Conservation (phyloP, 768 basidiomycete species). For the Leucosporidium yakuticum region DNA sequence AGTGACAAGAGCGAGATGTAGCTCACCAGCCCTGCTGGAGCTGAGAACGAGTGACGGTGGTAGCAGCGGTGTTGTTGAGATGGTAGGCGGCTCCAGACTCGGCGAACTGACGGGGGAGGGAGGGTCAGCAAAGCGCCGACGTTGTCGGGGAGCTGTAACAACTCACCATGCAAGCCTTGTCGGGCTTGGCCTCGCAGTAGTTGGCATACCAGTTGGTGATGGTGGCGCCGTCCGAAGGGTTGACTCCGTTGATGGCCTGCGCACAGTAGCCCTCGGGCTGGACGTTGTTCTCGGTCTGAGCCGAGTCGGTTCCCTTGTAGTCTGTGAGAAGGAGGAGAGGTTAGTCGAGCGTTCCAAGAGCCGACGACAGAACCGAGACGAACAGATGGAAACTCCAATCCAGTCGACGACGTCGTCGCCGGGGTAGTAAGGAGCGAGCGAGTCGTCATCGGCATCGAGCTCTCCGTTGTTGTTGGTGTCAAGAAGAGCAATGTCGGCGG, state of each 20-base stretch:
- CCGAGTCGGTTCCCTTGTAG: conserved; percentile 34
- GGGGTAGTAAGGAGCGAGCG: conserved; percentile 39
- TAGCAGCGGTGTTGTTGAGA: conserved; percentile 20
- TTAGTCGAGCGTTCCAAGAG: not conserved
- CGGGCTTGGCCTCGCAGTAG: conserved; percentile 34
- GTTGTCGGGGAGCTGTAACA: not conserved
- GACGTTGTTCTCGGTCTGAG: conserved; percentile 23
- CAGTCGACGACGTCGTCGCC: conserved; percentile 40
- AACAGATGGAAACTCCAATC: conserved; percentile 39
- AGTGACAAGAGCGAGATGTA: not conserved
- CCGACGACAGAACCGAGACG: not conserved
- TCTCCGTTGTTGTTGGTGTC: conserved; percentile 38
- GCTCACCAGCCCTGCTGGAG: conserved; percentile 36
- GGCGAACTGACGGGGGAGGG: conserved; percentile 21
- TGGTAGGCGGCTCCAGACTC: conserved; percentile 40
- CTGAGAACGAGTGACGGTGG: conserved; percentile 3
- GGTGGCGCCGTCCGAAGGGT: conserved; percentile 6
- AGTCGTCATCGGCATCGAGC: conserved; percentile 35
- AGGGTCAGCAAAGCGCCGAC: not conserved
- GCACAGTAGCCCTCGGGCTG: conserved; percentile 34
- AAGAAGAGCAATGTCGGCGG: conserved; percentile 33
- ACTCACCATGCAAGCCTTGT: conserved; percentile 39
- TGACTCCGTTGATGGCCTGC: conserved; percentile 26
- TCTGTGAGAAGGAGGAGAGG: conserved; percentile 5
- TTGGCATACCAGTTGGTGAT: conserved; percentile 32